Conservation (phyloP, 164 flowering plant genomes). For the Annona squamosa region DNA sequence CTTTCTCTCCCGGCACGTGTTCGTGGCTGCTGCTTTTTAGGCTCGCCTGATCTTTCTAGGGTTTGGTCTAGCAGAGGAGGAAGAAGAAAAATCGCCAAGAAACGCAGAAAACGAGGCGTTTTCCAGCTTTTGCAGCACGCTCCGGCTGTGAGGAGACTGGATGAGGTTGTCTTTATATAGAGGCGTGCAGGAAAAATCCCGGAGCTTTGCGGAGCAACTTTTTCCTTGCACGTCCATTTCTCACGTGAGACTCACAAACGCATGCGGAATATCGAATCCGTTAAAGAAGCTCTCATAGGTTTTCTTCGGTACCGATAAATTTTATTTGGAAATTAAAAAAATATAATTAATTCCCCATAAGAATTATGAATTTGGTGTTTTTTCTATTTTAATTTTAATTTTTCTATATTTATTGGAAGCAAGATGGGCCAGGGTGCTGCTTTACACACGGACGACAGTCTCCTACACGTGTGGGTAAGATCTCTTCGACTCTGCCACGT, state of each 20-base stretch:
- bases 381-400: too few relatives aligned
- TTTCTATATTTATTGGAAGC: background rate
- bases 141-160: background rate
- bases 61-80: slow-evolving; percentile 4
- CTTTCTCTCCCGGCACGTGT: background rate
- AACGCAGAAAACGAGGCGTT: background rate
- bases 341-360: background rate
- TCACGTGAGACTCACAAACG: background rate
- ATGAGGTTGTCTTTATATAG: slow-evolving; percentile 24
- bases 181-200: too few relatives aligned
- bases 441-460: background rate
- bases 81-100: background rate
- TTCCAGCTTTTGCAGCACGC: background rate
- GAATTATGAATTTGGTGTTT: background rate
- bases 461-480: background rate
- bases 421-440: background rate
- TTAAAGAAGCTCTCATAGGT: background rate
- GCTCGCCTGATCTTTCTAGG: background rate
- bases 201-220: background rate
- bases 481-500: background rate
- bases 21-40: background rate
- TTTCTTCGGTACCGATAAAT: too few relatives aligned
- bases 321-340: too few relatives aligned
- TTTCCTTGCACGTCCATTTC: background rate
- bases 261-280: background rate